Evolutionary conservation across 176 grass and related monocot species (phyloP).

Genomic region (Coix lacrymajobi): DNA sequence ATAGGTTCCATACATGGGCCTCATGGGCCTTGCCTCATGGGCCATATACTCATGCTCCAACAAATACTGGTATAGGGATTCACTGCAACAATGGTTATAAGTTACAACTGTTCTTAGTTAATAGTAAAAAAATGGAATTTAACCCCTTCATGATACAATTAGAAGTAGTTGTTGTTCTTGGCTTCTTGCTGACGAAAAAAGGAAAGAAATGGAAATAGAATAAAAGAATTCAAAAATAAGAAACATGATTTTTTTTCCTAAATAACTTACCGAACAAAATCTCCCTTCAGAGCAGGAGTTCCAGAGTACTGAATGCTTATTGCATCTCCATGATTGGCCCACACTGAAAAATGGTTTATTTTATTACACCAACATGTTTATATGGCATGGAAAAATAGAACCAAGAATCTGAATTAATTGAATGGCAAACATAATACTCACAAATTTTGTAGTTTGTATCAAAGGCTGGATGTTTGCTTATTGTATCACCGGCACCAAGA

Average conservation of each 20-base stretch:
- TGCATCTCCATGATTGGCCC: constrained; percentile 97
- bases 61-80: not conserved
- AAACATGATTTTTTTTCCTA: not conserved
- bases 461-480: constrained; percentile 62
- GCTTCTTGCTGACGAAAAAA: not conserved
- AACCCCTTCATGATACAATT: not conserved
- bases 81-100: not conserved
- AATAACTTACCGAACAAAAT: constrained; percentile 81
- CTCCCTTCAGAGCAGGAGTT: constrained; percentile 93
- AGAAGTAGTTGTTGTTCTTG: constrained; percentile 1
- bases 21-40: too few species aligned
- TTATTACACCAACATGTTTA: constrained; percentile 11
- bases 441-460: constrained; percentile 80
- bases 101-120: not conserved
- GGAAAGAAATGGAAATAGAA: not conserved
- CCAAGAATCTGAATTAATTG: not conserved
- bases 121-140: too few species aligned
- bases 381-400: constrained; percentile 19
- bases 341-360: constrained; percentile 54
- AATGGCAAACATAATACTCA: constrained; percentile 38
- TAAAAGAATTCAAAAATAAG: not conserved
- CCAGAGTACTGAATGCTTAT: constrained; percentile 99
- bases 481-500: constrained; percentile 53
- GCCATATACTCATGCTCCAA: too few species aligned
- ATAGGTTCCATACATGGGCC: too few species aligned